phyloP scores from a whole-genome alignment of 1,284 basidiomycete genomes.

The Puccinia triticina region DNA sequence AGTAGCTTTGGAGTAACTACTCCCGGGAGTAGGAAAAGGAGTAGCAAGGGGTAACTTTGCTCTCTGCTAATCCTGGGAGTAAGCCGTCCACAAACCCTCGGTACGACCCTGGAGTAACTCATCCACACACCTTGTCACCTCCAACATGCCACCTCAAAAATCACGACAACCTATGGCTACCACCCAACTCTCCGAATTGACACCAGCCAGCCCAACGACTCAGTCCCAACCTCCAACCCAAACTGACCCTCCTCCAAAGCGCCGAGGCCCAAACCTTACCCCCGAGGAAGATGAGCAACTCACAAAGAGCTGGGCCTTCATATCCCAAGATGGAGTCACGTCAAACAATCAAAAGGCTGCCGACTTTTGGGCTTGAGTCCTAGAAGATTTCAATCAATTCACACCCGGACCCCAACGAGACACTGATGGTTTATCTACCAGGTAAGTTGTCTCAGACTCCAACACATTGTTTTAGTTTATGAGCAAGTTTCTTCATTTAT shows the following conservation, averaged over 20 bases:
- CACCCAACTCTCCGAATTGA: no score
- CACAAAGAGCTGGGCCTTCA: background rate
- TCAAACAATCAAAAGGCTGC: slow-evolving; percentile 10
- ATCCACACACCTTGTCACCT: background rate
- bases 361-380: background rate
- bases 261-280: background rate
- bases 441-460: no score
- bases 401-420: background rate
- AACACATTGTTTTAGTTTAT: no score
- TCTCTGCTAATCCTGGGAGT: background rate
- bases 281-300: slow-evolving; percentile 1
- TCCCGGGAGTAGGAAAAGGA: background rate
- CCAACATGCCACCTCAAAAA: background rate
- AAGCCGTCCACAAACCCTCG: background rate
- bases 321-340: background rate
- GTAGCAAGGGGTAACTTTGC: background rate
- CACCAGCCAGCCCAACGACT: background rate
- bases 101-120: background rate
- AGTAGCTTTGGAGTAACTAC: background rate
- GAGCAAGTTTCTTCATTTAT: background rate
- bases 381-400: background rate
- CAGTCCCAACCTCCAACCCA: background rate
- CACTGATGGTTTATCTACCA: background rate
- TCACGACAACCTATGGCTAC: background rate
- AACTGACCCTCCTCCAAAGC: background rate